Evolutionary conservation across 805 yeast genomes (phyloP).

Genomic region (Candida hungchunana): DNA sequence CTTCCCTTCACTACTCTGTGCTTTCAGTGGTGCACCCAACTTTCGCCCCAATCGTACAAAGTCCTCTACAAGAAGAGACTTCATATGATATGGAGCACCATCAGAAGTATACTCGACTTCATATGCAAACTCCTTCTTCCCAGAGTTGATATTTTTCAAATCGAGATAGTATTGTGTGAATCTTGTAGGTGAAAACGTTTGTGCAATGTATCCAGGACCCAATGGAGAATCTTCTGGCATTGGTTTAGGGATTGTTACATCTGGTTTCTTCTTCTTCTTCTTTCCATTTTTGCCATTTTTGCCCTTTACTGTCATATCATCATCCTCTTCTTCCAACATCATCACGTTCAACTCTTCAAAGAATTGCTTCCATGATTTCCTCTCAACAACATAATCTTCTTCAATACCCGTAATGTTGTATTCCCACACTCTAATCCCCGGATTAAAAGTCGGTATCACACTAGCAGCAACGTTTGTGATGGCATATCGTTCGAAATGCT

Average conservation of each 20-base stretch:
- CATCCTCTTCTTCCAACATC: constrained; percentile 27
- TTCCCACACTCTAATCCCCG: constrained; percentile 83
- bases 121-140: constrained; percentile 45
- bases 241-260: constrained; percentile 57
- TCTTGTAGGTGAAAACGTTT: constrained; percentile 65
- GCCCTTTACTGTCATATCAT: constrained; percentile 13
- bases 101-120: constrained; percentile 69
- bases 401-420: constrained; percentile 61
- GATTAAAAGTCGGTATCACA: constrained; percentile 80
- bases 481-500: constrained; percentile 54
- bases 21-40: constrained; percentile 40
- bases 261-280: constrained; percentile 33
- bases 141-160: constrained; percentile 43
- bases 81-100: constrained; percentile 51
- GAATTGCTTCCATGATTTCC: constrained; percentile 56
- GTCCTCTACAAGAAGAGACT: constrained; percentile 52
- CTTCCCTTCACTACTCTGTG: background rate
- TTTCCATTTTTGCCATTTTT: constrained; percentile 18
- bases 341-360: constrained; percentile 43
- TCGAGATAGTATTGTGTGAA: constrained; percentile 77
- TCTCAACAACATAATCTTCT: constrained; percentile 14
- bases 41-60: constrained; percentile 57
- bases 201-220: constrained; percentile 77
- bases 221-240: constrained; percentile 50
- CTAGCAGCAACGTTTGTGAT: constrained; percentile 69